phyloP scores from a whole-genome alignment of 257 asterid species.

The Hygrophila difformis region DNA sequence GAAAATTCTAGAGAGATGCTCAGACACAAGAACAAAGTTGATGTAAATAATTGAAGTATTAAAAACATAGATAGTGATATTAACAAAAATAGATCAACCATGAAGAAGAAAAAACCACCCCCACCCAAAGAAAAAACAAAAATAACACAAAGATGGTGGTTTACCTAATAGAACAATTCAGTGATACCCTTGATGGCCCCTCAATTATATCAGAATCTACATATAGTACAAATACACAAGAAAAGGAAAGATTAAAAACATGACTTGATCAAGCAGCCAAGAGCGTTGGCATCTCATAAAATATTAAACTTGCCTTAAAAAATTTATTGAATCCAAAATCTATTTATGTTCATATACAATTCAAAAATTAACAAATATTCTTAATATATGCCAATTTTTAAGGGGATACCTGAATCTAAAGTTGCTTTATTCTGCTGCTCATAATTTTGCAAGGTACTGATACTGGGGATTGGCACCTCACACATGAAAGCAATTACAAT shows the following conservation, averaged over 20 bases:
- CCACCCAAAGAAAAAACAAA: too few relatives aligned
- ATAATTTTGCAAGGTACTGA: conserved; percentile 43
- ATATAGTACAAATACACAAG: conserved; percentile 1
- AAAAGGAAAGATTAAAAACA: conserved; percentile 13
- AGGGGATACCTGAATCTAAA: conserved; percentile 63
- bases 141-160: conserved; percentile 7
- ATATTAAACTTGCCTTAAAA: too few relatives aligned
- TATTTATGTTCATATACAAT: too few relatives aligned
- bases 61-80: too few relatives aligned
- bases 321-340: too few relatives aligned
- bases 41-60: too few relatives aligned
- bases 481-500: conserved; percentile 63
- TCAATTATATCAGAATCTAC: conserved; percentile 81
- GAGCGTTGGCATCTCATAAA: too few relatives aligned
- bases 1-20: too few relatives aligned
- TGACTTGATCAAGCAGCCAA: too few relatives aligned
- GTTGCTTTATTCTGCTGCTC: conserved; percentile 52
- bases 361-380: background rate
- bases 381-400: background rate
- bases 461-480: conserved; percentile 36
- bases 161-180: conserved; percentile 94
- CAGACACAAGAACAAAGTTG: too few relatives aligned
- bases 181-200: conserved; percentile 81
- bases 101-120: too few relatives aligned
- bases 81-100: too few relatives aligned